Evolutionary conservation across 2,329 filamentous ascomycete genomes (phyloP).

Genomic region (Gyromitra esculenta): DNA sequence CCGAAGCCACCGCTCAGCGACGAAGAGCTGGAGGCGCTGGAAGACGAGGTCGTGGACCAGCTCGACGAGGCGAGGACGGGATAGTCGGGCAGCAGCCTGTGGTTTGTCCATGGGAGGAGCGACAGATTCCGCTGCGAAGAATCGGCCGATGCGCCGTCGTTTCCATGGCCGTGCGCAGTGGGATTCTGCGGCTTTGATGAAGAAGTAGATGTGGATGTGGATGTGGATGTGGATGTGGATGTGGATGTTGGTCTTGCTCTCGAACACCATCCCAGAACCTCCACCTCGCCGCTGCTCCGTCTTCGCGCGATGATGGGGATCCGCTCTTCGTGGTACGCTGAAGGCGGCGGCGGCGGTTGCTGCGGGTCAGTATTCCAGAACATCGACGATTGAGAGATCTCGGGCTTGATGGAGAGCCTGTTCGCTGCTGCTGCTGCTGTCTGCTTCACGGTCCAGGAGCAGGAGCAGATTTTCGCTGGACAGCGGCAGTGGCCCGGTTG

Average conservation of each 20-base stretch:
- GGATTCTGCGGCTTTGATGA: neutral
- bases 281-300: slow-evolving; percentile 36
- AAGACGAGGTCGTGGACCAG: slow-evolving; percentile 29
- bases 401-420: neutral
- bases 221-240: neutral
- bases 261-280: slow-evolving; percentile 46
- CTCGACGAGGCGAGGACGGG: slow-evolving; percentile 15
- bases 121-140: slow-evolving; percentile 7
- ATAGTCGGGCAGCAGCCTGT: slow-evolving; percentile 32
- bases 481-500: neutral
- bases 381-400: slow-evolving; percentile 9
- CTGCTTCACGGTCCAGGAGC: neutral
- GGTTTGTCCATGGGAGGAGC: slow-evolving; percentile 34
- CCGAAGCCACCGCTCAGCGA: slow-evolving; percentile 26
- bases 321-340: slow-evolving; percentile 31
- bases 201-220: neutral
- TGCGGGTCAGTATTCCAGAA: slow-evolving; percentile 16
- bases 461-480: neutral
- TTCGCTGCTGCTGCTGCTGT: neutral
- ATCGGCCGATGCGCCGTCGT: neutral
- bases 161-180: neutral
- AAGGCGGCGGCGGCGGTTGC: slow-evolving; percentile 18
- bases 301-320: slow-evolving; percentile 43
- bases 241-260: slow-evolving; percentile 15
- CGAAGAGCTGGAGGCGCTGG: slow-evolving; percentile 20